A percentile compares a stretch with the other conserved stretches of the same genome.
phyloP scores from a whole-genome alignment of 1,284 basidiomycete species.

The Moniliella sp. region DNA sequence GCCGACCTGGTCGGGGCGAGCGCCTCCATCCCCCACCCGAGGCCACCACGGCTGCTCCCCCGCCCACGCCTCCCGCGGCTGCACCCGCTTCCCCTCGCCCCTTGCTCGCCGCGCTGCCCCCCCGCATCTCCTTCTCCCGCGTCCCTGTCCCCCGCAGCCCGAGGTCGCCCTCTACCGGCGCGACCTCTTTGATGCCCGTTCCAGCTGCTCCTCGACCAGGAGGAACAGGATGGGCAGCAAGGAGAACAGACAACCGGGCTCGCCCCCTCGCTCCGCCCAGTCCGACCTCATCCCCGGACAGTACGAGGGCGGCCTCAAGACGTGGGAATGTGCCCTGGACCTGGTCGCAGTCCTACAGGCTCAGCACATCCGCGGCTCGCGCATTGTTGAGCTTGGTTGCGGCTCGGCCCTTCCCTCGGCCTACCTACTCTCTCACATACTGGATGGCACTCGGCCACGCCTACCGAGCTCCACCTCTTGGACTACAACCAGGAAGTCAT shows the following conservation, averaged over 20 bases:
- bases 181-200: conserved; percentile 79
- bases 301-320: conserved; percentile 89
- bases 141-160: conserved; percentile 6
- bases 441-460: conserved; percentile 30
- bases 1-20: too few species aligned
- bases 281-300: conserved; percentile 76
- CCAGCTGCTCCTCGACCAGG: conserved; percentile 40
- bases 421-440: conserved; percentile 48
- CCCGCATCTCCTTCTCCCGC: conserved; percentile 11
- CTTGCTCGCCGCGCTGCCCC: conserved; percentile 8
- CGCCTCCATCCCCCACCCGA: too few species aligned
- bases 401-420: conserved; percentile 69
- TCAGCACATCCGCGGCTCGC: conserved; percentile 8
- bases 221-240: not conserved
- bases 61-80: too few species aligned
- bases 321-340: conserved; percentile 88
- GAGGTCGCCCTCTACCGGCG: conserved; percentile 45
- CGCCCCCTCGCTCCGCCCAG: conserved; percentile 37
- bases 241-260: not conserved
- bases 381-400: conserved; percentile 52
- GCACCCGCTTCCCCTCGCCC: too few species aligned
- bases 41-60: too few species aligned
- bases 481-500: conserved; percentile 72
- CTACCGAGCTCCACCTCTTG: conserved; percentile 50
- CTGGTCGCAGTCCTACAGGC: conserved; percentile 38